These are phyloP conservation scores for Penicillium canariense DNA, from an alignment of 495 filamentous ascomycete genomes.

Conservation along the genomic window DNA sequence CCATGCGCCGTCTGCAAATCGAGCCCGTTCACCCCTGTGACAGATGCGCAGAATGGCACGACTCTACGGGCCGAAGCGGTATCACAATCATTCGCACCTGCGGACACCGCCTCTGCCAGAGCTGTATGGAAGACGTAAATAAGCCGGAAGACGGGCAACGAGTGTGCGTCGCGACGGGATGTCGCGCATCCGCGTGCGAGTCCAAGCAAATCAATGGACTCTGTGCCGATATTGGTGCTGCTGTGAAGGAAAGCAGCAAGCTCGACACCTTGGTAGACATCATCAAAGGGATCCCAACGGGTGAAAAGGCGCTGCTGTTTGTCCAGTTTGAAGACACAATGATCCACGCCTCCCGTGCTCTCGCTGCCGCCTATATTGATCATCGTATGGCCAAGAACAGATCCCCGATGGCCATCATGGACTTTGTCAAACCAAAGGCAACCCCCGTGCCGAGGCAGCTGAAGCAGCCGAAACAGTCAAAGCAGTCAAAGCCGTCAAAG, in stretches of 20 bases:
- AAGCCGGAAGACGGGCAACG: slow-evolving; percentile 4
- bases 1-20: slow-evolving; percentile 25
- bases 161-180: slow-evolving; percentile 31
- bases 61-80: not conserved
- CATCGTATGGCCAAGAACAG: slow-evolving; percentile 15
- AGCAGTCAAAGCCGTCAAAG: too few species aligned
- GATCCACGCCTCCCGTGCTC: slow-evolving; percentile 28
- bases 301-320: slow-evolving; percentile 53
- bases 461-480: too few species aligned
- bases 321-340: slow-evolving; percentile 49
- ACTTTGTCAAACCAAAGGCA: slow-evolving; percentile 10
- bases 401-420: not conserved
- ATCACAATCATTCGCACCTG: slow-evolving; percentile 45
- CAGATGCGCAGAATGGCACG: slow-evolving; percentile 21
- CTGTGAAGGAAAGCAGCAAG: slow-evolving; percentile 42
- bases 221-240: slow-evolving; percentile 31
- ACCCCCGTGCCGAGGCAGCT: not conserved
- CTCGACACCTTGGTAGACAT: slow-evolving; percentile 46
- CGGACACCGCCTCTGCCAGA: slow-evolving; percentile 49
- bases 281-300: slow-evolving; percentile 36
- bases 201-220: slow-evolving; percentile 37
- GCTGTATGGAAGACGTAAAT: slow-evolving; percentile 24
- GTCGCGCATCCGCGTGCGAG: slow-evolving; percentile 25
- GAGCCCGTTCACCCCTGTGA: slow-evolving; percentile 23
- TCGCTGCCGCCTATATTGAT: slow-evolving; percentile 30